phyloP scores from a whole-genome alignment of 306 rosid species.

The Sicyos edulis region DNA sequence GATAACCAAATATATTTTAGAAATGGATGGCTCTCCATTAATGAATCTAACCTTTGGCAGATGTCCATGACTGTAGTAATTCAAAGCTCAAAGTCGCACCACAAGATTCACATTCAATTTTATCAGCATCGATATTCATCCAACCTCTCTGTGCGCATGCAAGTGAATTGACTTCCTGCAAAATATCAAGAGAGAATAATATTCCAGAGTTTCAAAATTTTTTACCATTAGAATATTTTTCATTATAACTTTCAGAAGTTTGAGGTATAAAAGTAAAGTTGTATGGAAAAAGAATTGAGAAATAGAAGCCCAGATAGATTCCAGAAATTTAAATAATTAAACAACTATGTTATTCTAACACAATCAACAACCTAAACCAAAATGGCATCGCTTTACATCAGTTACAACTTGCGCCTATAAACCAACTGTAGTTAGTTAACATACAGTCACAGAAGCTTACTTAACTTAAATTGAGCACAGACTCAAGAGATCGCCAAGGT shows the following conservation, averaged over 20 bases:
- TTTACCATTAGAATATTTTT: not conserved
- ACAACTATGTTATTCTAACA: not conserved
- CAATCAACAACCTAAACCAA: not conserved
- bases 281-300: constrained; percentile 16
- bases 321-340: not conserved
- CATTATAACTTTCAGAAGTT: not conserved
- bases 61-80: constrained; percentile 55
- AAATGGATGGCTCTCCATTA: not conserved
- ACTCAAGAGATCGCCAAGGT: not conserved
- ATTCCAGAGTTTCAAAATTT: not conserved
- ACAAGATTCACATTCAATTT: constrained; percentile 84
- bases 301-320: too few species aligned
- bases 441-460: not conserved
- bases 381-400: not conserved
- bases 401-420: not conserved
- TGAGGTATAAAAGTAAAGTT: not conserved
- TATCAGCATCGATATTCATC: constrained; percentile 74
- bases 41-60: constrained; percentile 60
- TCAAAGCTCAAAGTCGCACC: constrained; percentile 51
- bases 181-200: constrained; percentile 23
- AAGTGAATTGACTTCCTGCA: constrained; percentile 63
- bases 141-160: constrained; percentile 96
- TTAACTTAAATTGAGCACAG: not conserved
- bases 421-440: not conserved
- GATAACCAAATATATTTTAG: constrained; percentile 1